These are phyloP conservation scores for Anacardium occidentale DNA, from an alignment of 345 rosid genomes.

Conservation along the genomic window DNA sequence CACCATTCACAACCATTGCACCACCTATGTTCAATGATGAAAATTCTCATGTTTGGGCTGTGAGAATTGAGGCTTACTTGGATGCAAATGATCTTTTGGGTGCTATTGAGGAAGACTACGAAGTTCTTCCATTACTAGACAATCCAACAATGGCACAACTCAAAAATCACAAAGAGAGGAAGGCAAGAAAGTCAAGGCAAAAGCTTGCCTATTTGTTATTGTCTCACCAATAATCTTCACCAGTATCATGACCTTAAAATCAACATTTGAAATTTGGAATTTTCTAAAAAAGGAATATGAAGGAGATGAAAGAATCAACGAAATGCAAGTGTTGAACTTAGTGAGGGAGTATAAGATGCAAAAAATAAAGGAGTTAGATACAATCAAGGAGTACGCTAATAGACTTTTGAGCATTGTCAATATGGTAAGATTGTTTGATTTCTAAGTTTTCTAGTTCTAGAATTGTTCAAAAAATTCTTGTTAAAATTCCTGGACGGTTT, in stretches of 20 bases:
- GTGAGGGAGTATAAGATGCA: not conserved
- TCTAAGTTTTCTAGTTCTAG: not conserved
- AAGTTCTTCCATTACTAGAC: too few species aligned
- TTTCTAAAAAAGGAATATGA: not conserved
- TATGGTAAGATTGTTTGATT: not conserved
- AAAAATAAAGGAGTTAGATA: not conserved
- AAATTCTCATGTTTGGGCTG: too few species aligned
- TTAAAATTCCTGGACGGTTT: not conserved
- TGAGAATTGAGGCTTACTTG: too few species aligned
- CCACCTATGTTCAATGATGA: too few species aligned
- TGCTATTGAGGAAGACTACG: too few species aligned
- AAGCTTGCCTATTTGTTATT: too few species aligned
- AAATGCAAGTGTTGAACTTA: not conserved
- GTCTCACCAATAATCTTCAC: not conserved
- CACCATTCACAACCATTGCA: too few species aligned
- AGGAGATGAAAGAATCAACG: not conserved
- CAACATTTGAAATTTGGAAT: not conserved
- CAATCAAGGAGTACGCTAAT: not conserved
- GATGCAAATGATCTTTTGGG: too few species aligned
- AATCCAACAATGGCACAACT: too few species aligned
- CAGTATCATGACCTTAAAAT: not conserved
- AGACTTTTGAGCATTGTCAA: too few species aligned
- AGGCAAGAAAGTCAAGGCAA: too few species aligned
- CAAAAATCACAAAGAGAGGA: too few species aligned
- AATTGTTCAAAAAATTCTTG: not conserved